Percentiles rank a stretch among this genome's conserved stretches.
Conservation (phyloP, 2,329 filamentous ascomycete species). For the Raffaelea ambrosiae region DNA sequence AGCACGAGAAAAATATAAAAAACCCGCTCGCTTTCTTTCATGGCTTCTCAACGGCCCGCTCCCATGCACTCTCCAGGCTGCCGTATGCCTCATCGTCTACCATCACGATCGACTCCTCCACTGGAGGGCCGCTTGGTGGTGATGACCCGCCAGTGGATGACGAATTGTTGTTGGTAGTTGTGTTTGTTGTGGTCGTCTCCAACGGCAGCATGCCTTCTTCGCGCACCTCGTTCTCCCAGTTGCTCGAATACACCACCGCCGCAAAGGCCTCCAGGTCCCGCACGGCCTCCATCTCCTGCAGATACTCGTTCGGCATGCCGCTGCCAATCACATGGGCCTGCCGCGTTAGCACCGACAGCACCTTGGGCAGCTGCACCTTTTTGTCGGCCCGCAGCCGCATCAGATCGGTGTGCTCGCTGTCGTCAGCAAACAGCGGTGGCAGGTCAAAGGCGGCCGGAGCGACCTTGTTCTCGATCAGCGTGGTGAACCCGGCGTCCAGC, state of each 20-base stretch:
- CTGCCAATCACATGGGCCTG: slow-evolving; percentile 86
- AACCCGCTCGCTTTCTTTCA: slow-evolving; percentile 1
- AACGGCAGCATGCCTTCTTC: slow-evolving; percentile 30
- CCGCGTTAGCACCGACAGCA: slow-evolving; percentile 79
- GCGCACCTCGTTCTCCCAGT: slow-evolving; percentile 62
- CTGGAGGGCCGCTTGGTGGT: slow-evolving; percentile 6
- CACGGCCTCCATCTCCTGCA: slow-evolving; percentile 67
- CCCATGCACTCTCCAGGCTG: slow-evolving; percentile 63
- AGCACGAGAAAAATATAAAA: slow-evolving; percentile 2
- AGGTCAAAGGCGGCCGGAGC: slow-evolving; percentile 69
- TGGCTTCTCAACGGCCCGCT: slow-evolving; percentile 44
- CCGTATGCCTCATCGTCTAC: slow-evolving; percentile 37
- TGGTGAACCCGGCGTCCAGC: slow-evolving; percentile 79
- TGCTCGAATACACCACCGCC: slow-evolving; percentile 79
- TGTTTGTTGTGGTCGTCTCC: not conserved
- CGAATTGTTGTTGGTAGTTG: not conserved
- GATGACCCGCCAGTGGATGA: not conserved
- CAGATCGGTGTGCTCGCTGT: slow-evolving; percentile 32
- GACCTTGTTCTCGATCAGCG: slow-evolving; percentile 75
- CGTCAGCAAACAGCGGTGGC: slow-evolving; percentile 20
- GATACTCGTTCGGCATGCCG: slow-evolving; percentile 63
- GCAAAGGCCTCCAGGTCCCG: slow-evolving; percentile 74
- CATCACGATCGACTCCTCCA: slow-evolving; percentile 45
- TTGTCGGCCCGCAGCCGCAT: slow-evolving; percentile 50
- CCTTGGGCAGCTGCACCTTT: slow-evolving; percentile 66